Conservation (phyloP, 805 yeast species). For the Kuraishia piskuri region DNA sequence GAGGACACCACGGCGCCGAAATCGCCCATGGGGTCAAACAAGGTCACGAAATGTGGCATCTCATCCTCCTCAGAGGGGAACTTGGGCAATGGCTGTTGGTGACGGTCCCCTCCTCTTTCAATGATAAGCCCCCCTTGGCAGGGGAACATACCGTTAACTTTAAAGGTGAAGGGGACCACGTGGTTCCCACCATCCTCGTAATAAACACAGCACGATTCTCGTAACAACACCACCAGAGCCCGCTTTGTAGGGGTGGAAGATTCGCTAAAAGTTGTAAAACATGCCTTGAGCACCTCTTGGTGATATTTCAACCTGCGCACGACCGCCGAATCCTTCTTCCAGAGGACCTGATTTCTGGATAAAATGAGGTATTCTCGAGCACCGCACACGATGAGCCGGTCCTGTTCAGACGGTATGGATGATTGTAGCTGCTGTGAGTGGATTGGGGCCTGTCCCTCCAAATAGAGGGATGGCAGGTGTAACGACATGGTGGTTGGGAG, state of each 20-base stretch:
- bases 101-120: constrained; percentile 29
- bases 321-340: constrained; percentile 42
- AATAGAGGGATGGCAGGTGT: neutral
- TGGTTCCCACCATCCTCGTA: constrained; percentile 50
- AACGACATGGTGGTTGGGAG: neutral
- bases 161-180: constrained; percentile 62
- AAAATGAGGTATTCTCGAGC: neutral
- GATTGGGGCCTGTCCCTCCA: neutral
- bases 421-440: neutral
- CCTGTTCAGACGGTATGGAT: neutral
- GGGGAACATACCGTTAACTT: constrained; percentile 49
- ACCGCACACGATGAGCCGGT: neutral
- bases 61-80: neutral
- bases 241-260: constrained; percentile 12
- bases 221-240: constrained; percentile 53
- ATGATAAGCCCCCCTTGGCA: constrained; percentile 62
- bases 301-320: constrained; percentile 41
- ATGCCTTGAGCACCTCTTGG: constrained; percentile 47
- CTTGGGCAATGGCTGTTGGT: neutral
- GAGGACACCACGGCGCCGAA: constrained; percentile 66
- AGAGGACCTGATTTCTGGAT: constrained; percentile 27
- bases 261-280: constrained; percentile 44
- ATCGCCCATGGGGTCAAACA: constrained; percentile 69
- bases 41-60: neutral
- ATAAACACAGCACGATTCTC: constrained; percentile 55